Evolutionary conservation across 768 basidiomycete species (phyloP), one percentile per base, ranked within the genome.

Genomic region (Lentinula detonsa): DNA sequence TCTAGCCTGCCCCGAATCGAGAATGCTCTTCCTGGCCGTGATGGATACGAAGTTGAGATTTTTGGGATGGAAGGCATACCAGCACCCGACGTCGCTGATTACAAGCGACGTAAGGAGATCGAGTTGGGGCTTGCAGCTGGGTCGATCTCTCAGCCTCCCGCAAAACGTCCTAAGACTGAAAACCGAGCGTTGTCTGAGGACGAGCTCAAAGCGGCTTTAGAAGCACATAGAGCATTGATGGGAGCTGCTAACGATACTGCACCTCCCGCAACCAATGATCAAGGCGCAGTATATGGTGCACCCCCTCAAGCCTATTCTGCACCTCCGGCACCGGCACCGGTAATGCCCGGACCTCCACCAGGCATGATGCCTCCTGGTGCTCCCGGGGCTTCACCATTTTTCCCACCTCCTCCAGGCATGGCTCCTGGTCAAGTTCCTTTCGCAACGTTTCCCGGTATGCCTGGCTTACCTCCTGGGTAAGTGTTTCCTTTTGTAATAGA

Each of bases 61-160:
- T 98, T 98, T 65, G 97, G 97, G 23, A 98, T 99, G 97, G 96
- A 97, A 71, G 97, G 96, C 59, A 94, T 98, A 54, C 95, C 95
- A 7, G 89, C 88, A 3, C 91, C 93, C 37, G 95, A 96, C 72
- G 84, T 96, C 18, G 94, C 92, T 11, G 96, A 95, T 73, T 98
- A 95, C 81, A 96, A 93, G 70, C 89, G 93, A 57, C 87, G 92
- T 65, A 97, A 97, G 70, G 95, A 96, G 72, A 90, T 93, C 64
- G 95, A 98, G 71, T 84, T 93, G 3, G 95, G 97, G 35, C 83
- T 94, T 28, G 81, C 85, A 16, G 86, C 90, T 1, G 91, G 91
- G 5, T 84, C 88, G 6, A 93, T 92, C 64, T 87, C 89, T 13
- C 88, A 91, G 59, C 90, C 90, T 1, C 89, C 83, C 45, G 80